Base-by-base conservation (phyloP, 768 basidiomycete genomes). In the Coprinopsis strossmayeri region DNA sequence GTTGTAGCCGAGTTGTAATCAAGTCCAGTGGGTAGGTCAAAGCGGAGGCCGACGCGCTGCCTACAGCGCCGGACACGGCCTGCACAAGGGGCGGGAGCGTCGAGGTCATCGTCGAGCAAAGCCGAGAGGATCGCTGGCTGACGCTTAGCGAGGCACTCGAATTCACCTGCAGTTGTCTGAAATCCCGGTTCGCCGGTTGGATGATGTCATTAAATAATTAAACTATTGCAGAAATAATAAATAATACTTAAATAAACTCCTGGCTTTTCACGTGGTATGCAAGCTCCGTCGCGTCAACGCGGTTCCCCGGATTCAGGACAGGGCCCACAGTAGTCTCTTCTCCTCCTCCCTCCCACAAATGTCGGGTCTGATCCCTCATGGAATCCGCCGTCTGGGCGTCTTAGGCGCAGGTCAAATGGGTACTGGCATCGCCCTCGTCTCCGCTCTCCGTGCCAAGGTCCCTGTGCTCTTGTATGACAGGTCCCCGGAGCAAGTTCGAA, bases 331-430 rank as follows among this genome's bases (percentile, higher is more conserved):
- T 18, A 24, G 12, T 5, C 18, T 13, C 23, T 15, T 5, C 25
- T n/a, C 3, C 25, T 39, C 37, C 7, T 34, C 20, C 39, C 24
- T 17, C 25, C 57, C 51, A 34, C 81, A 81, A 79, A 35, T 45
- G 10, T n/a, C 50, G n/a, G 35, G 34, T n/a, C 50, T 51, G 37
- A 60, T 87, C 46, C 69, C 74, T 17, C 89, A 91, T 57, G 87
- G 85, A 40, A 81, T 93, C 54, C 79, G 78, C 46, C 79, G 72
- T 2, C 67, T 91, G 0, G 91, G 87, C 20, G 80, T 93, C 53
- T 73, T 94, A 28, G 87, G 88, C 38, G 83, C 87, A 17, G 89
- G 88, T 42, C 87, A 91, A 62, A 90, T 89, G 87, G 94, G 94
- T 54, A 81, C 88, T 0, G 95, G 94, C 1, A 97, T 98, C 40